These are phyloP conservation scores for Mangifera indica DNA, from an alignment of 345 rosid genomes.

Conservation along the genomic window DNA sequence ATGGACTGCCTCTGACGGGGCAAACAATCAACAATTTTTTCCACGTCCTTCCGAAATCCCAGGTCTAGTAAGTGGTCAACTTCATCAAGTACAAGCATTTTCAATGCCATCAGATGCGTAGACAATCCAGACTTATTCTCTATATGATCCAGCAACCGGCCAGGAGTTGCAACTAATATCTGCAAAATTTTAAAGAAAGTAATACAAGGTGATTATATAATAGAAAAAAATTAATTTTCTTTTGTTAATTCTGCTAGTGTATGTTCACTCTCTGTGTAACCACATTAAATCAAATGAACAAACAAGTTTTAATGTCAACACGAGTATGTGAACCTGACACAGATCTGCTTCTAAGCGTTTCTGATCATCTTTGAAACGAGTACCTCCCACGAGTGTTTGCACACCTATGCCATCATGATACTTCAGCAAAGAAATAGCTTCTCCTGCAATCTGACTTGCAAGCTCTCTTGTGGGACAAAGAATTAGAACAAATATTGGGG, in stretches of 20 bases:
- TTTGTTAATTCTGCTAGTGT: not conserved
- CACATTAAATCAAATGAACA: not conserved
- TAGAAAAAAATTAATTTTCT: not conserved
- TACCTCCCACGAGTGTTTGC: constrained; percentile 87
- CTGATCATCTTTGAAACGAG: constrained; percentile 90
- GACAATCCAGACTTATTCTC: constrained; percentile 84
- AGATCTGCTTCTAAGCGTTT: constrained; percentile 76
- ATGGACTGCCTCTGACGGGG: constrained; percentile 87
- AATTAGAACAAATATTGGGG: constrained; percentile 61
- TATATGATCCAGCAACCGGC: constrained; percentile 88
- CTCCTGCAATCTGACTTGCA: constrained; percentile 95
- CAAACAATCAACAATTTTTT: constrained; percentile 81
- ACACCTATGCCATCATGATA: constrained; percentile 81
- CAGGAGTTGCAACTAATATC: constrained; percentile 97
- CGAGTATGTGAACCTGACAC: constrained; percentile 65
- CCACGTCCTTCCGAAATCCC: constrained; percentile 94
- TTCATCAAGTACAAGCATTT: constrained; percentile 91
- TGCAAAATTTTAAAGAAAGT: constrained; percentile 26
- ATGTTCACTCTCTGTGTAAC: not conserved
- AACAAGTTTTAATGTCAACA: constrained; percentile 10
- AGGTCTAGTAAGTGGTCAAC: constrained; percentile 91
- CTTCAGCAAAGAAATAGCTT: constrained; percentile 79
- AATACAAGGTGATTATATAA: constrained; percentile 10
- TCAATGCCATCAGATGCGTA: constrained; percentile 77
- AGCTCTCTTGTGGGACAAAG: constrained; percentile 94